Base-by-base conservation (phyloP, 2,329 filamentous ascomycete species). In the Calonectria multiphialidica region DNA sequence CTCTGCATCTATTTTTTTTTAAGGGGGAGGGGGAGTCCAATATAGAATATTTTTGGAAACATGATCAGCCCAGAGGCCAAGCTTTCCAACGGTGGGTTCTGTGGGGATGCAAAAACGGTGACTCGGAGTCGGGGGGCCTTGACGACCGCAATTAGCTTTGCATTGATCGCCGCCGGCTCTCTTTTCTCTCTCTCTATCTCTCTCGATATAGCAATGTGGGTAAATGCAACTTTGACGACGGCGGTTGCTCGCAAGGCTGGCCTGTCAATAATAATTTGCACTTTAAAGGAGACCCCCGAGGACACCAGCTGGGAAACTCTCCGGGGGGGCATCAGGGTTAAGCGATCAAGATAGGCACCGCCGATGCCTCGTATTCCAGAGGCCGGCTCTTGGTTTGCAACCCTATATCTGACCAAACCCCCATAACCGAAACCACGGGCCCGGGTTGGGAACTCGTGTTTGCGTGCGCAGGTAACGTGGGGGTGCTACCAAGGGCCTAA, bases 221-320 rank as follows among this genome's bases (percentile, higher is more conserved):
- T 30, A 71, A 71, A 71, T 71, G 64, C 64, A 42, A 71, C 69
- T 66, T 64, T 62, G 40, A 67, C 69, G 69, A 67, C 44, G 55
- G 55, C 33, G 40, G 28, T 18, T 62, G 16, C 37, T 53, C 8
- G 35, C 30, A 66, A 65, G 57, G 47, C 57, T 71, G 23, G 47
- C 59, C 57, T 64, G 55, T 63, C 49, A 33, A 66, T 64, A 57
- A n/a, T n/a, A n/a, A n/a, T n/a, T n/a, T n/a, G n/a, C n/a, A n/a
- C n/a, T n/a, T n/a, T n/a, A n/a, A n/a, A n/a, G n/a, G n/a, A n/a
- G n/a, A n/a, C n/a, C n/a, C n/a, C 45, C 9, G 21, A 33, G 16
- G 15, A 62, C 45, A 25, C 53, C 53, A 40, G 55, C 64, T 53
- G 21, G 68, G 68, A 55, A 15, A 28, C 10, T 35, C n/a, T 9